A percentile compares a stretch with the other conserved stretches of the same genome.
Evolutionary conservation across 2,329 filamentous ascomycete genomes (phyloP).

Genomic region (Scedosporium dehoogii): DNA sequence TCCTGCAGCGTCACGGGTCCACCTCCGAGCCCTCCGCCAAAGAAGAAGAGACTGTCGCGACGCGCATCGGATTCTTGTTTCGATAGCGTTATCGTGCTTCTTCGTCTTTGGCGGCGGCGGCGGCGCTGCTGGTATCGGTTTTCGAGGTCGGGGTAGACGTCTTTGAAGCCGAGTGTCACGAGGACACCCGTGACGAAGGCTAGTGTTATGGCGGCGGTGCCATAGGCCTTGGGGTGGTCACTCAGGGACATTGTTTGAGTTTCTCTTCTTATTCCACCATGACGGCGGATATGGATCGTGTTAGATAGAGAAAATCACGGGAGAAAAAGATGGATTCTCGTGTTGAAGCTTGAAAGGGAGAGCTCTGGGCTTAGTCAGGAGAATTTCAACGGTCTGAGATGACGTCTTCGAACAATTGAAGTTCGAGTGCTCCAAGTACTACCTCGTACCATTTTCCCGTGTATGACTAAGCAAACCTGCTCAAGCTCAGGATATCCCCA

Average conservation of each 20-base stretch:
- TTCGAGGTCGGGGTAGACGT: constrained; percentile 68
- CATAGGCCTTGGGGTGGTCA: constrained; percentile 52
- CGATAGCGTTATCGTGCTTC: constrained; percentile 4
- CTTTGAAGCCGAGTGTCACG: constrained; percentile 68
- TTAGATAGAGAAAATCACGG: background rate
- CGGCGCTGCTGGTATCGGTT: constrained; percentile 44
- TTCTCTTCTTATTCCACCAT: background rate
- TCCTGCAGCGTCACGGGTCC: constrained; percentile 36
- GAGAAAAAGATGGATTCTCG: background rate
- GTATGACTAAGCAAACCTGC: background rate
- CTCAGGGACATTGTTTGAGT: constrained; percentile 42
- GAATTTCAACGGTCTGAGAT: background rate
- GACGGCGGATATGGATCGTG: background rate
- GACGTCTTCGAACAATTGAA: background rate
- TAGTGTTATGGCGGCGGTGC: constrained; percentile 54
- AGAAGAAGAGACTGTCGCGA: constrained; percentile 31
- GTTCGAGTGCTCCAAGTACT: no score
- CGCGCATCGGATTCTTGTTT: constrained; percentile 15
- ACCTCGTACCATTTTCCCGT: background rate
- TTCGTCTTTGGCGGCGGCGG: constrained; percentile 12
- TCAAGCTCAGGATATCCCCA: background rate
- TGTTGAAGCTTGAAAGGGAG: background rate
- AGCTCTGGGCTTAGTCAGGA: background rate
- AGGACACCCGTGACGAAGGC: constrained; percentile 72
- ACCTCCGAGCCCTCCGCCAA: background rate